phyloP scores from a whole-genome alignment of 1,139 yeast species.

The Yamadazyma trypodendri region DNA sequence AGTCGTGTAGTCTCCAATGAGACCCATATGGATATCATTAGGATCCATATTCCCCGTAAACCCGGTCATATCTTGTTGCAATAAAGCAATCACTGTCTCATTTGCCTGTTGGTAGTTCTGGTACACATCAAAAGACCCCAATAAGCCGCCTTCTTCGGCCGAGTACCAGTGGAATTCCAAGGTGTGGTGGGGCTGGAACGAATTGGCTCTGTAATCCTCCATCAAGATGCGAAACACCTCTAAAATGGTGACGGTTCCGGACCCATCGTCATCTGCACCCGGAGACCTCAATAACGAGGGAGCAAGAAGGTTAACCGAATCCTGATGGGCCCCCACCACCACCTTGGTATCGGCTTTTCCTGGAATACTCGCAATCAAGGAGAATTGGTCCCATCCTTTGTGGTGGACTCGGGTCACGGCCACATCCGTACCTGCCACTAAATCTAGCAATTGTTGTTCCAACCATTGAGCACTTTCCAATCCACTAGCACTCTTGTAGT shows the following conservation, averaged over 20 bases:
- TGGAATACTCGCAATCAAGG: constrained; percentile 41
- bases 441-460: constrained; percentile 43
- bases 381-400: constrained; percentile 45
- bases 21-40: constrained; percentile 68
- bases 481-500: constrained; percentile 74
- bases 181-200: constrained; percentile 62
- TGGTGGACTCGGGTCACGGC: constrained; percentile 32
- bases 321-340: constrained; percentile 88
- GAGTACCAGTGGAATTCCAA: constrained; percentile 92
- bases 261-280: constrained; percentile 95
- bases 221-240: constrained; percentile 70
- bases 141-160: constrained; percentile 91
- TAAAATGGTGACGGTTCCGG: constrained; percentile 77
- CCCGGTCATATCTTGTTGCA: constrained; percentile 97
- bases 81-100: constrained; percentile 70
- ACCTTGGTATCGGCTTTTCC: constrained; percentile 44
- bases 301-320: constrained; percentile 71
- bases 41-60: constrained; percentile 58
- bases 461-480: constrained; percentile 75
- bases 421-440: constrained; percentile 41
- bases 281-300: constrained; percentile 79
- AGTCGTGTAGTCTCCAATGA: constrained; percentile 74
- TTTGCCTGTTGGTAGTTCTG: constrained; percentile 46
- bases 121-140: constrained; percentile 84
- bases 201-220: constrained; percentile 31